Percentiles rank a stretch among this genome's conserved stretches.
phyloP scores from a whole-genome alignment of 345 rosid genomes.

The Leavenworthia alabamica region DNA sequence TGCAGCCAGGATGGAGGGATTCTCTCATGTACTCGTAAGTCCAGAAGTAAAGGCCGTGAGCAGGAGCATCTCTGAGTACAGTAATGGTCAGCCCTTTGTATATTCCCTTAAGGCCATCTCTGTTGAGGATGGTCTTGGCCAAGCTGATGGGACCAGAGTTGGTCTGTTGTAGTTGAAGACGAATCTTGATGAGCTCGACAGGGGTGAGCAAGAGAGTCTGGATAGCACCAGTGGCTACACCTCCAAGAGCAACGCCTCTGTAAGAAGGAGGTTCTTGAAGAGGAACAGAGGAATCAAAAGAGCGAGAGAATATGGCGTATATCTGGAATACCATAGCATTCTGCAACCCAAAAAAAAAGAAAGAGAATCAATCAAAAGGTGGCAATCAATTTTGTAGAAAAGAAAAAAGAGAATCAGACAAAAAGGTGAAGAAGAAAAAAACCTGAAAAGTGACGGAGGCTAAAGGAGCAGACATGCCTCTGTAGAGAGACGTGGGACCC shows the following conservation, averaged over 20 bases:
- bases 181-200: conserved; percentile 77
- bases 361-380: not conserved
- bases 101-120: conserved; percentile 56
- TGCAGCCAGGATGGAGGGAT: conserved; percentile 81
- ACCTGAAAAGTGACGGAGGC: conserved; percentile 96
- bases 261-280: conserved; percentile 65
- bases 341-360: conserved; percentile 31
- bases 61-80: conserved; percentile 72
- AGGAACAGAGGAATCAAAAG: conserved; percentile 48
- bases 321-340: conserved; percentile 94
- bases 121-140: conserved; percentile 50
- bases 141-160: conserved; percentile 48
- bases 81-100: conserved; percentile 74
- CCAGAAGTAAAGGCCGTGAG: conserved; percentile 88
- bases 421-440: not conserved
- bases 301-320: conserved; percentile 73
- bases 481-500: conserved; percentile 67
- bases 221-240: conserved; percentile 74
- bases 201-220: conserved; percentile 75
- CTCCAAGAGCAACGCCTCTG: conserved; percentile 77
- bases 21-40: conserved; percentile 78
- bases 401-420: not conserved
- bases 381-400: not conserved
- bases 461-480: conserved; percentile 91
- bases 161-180: conserved; percentile 58